These are phyloP conservation scores for Pleoardoris graminearum DNA, from an alignment of 2,329 filamentous ascomycete genomes.

Conservation along the genomic window DNA sequence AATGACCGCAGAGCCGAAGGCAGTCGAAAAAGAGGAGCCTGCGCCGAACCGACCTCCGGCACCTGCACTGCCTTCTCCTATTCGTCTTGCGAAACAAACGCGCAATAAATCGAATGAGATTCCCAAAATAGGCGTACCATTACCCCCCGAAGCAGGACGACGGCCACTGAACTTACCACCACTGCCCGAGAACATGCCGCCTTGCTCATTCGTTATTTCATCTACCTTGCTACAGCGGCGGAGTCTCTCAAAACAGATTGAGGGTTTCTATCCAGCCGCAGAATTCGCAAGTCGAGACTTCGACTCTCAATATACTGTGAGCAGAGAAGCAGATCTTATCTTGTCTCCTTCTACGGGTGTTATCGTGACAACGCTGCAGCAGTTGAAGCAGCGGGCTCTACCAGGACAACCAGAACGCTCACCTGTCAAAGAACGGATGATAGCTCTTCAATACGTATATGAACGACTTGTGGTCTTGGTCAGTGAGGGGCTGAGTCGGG, in stretches of 20 bases:
- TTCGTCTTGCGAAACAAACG: neutral
- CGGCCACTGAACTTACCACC: neutral
- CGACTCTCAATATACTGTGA: conserved; percentile 28
- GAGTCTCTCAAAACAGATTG: conserved; percentile 55
- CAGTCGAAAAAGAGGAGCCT: neutral
- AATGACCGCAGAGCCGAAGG: conserved; percentile 13
- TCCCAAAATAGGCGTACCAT: neutral
- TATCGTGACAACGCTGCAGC: conserved; percentile 70
- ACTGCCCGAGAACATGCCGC: conserved; percentile 16
- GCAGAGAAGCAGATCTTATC: conserved; percentile 71
- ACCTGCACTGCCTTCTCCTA: neutral
- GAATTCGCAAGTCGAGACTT: conserved; percentile 66
- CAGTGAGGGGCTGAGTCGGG: conserved; percentile 48
- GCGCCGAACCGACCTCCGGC: neutral
- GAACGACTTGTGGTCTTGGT: conserved; percentile 70
- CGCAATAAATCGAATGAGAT: neutral
- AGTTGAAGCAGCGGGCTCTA: conserved; percentile 70
- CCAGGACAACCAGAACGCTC: conserved; percentile 57
- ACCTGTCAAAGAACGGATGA: conserved; percentile 59
- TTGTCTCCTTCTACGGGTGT: conserved; percentile 71
- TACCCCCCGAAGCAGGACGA: neutral
- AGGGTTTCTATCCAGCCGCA: conserved; percentile 53
- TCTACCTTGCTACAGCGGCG: conserved; percentile 52
- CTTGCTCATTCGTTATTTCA: conserved; percentile 57
- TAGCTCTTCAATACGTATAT: conserved; percentile 61